phyloP scores from a whole-genome alignment of 2,329 filamentous ascomycete genomes.

The Sporothrix humicola region DNA sequence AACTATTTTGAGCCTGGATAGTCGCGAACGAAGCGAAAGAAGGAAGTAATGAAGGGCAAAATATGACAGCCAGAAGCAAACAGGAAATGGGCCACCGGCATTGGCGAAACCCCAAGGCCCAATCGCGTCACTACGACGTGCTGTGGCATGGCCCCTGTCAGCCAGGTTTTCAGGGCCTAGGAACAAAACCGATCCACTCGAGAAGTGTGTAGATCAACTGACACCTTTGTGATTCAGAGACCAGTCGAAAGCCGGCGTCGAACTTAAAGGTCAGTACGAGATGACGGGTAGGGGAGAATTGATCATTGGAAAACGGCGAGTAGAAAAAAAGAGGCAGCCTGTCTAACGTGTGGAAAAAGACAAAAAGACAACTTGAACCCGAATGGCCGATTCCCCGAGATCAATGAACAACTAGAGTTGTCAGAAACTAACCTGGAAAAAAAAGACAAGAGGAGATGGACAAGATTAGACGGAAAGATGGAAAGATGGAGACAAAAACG shows the following conservation, averaged over 20 bases:
- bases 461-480: neutral
- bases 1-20: neutral
- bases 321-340: slow-evolving; percentile 26
- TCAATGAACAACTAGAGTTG: neutral
- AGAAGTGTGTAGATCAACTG: neutral
- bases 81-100: neutral
- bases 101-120: neutral
- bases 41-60: neutral
- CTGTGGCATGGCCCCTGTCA: neutral
- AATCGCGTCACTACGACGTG: slow-evolving; percentile 16
- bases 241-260: neutral
- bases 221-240: neutral
- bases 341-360: neutral
- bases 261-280: neutral
- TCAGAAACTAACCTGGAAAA: neutral
- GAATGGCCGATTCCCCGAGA: neutral
- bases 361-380: neutral
- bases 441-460: neutral
- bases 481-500: neutral
- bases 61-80: neutral
- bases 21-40: neutral
- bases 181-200: neutral
- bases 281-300: neutral
- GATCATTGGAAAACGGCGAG: neutral
- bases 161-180: neutral